Evolutionary conservation across 805 yeast genomes (phyloP), one percentile per base, ranked within the genome.

Genomic region (Blastobotrys americana): DNA sequence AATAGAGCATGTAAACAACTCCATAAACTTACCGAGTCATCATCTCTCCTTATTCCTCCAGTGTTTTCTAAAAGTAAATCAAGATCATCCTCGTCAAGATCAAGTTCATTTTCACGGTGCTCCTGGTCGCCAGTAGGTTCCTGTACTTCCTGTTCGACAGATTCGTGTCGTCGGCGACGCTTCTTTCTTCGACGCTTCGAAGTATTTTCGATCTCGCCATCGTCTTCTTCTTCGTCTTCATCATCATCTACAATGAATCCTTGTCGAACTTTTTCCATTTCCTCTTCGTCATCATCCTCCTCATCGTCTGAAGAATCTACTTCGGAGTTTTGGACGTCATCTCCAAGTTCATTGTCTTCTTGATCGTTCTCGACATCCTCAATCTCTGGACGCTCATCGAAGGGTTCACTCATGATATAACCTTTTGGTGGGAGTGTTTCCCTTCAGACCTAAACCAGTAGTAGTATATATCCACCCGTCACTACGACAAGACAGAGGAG

Each of bases 181-280:
- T 43, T 55, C 51, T 47, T 57, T 45, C 44, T 48, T 22, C 52
- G 48, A 10, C 58, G 56, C n/a, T 47, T 35, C 34, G 41, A 48
- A 27, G 37, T 50, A 13, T 25, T 13, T 47, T 39, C 21, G 45
- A 47, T 43, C 47, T 47, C 56, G n/a, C n/a, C n/a, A n/a, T n/a
- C n/a, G 39, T 23, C 43, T n/a, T 53, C 63, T n/a, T 49, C 68
- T 19, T 72, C 80, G n/a, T 76, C 84, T 17, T 80, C 94, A 47
- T 84, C 95, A 55, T 86, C 96, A 56, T 88, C 96, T 6, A 86
- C 97, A 57, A 90, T 89, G 64, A 90, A 88, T 0, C 96, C 97
- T 50, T 88, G 95, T 39, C 90, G 77, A 35, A 61, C 65, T 55
- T 76, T 77, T 52, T 82, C 75, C 39, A 84, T 78, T 57, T 89